These are phyloP conservation scores for Danielia reshetovae DNA, from an alignment of 805 yeast species.

Conservation along the genomic window DNA sequence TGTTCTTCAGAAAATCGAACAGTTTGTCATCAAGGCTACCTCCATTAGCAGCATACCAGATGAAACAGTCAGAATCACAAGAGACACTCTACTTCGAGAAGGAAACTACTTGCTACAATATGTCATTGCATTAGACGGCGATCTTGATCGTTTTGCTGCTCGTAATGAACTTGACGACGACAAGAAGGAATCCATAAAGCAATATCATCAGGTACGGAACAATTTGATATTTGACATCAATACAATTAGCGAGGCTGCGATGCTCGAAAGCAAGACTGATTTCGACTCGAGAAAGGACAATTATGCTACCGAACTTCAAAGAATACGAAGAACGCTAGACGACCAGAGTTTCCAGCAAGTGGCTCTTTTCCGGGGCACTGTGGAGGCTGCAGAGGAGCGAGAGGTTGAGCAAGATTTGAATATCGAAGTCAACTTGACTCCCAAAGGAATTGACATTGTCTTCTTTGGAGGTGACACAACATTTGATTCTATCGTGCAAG, in stretches of 20 bases:
- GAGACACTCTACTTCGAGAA: slow-evolving; percentile 35
- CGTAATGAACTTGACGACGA: slow-evolving; percentile 15
- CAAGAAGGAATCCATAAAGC: slow-evolving; percentile 11
- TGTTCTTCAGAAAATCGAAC: slow-evolving; percentile 29
- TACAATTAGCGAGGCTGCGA: slow-evolving; percentile 27
- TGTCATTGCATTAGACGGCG: slow-evolving; percentile 26
- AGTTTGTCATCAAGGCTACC: slow-evolving; percentile 38
- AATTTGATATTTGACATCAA: slow-evolving; percentile 28
- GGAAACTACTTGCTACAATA: slow-evolving; percentile 33
- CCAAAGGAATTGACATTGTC: slow-evolving; percentile 7
- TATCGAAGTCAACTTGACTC: slow-evolving; percentile 2
- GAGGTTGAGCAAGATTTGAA: neutral
- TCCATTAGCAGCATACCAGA: slow-evolving; percentile 16
- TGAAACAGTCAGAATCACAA: slow-evolving; percentile 5
- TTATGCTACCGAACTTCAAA: slow-evolving; percentile 21
- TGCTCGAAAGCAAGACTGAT: slow-evolving; percentile 20
- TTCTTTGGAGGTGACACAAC: slow-evolving; percentile 3
- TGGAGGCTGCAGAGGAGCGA: neutral
- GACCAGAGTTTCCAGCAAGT: slow-evolving; percentile 22
- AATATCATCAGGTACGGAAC: slow-evolving; percentile 22
- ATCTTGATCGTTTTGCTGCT: neutral
- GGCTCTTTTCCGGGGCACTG: slow-evolving; percentile 10
- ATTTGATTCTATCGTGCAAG: slow-evolving; percentile 7
- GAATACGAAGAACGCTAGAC: slow-evolving; percentile 22
- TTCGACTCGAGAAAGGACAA: slow-evolving; percentile 22